Evolutionary conservation across 2,329 filamentous ascomycete species (phyloP), one percentile per base, ranked within the genome.

Genomic region (Trichoderma guizhouense): DNA sequence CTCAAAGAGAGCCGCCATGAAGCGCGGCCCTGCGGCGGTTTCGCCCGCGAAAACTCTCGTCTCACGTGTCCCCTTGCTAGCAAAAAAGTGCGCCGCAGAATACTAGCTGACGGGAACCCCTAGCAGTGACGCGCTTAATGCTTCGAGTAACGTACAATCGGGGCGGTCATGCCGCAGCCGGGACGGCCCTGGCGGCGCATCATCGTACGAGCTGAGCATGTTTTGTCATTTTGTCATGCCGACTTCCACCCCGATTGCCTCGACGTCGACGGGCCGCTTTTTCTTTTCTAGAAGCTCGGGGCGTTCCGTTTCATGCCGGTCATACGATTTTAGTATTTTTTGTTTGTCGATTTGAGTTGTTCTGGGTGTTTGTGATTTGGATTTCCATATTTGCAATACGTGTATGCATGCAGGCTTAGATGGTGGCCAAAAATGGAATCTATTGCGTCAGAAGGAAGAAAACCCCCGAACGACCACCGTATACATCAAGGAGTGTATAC

Each of bases 151-250:
- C 55, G 18, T n/a, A 32, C 18, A 18, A 34, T n/a, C 55, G 28
- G 32, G 43, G 43, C 63, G 63, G 63, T 15, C 3, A 53, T 43
- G 51, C 64, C 51, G 64, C 64, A 57, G 64, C 64, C 47, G 30
- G 43, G n/a, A 51, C 18, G 26, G 47, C 36, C 32, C 36, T 55
- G 47, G 64, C 63, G 32, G 9, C 51, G 11, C 15, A 21, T 39
- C n/a, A 69, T 62, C 67, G 21, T 69, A 69, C 57, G 67, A 69
- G 67, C 39, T 62, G 39, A 60, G 39, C 58, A n/a, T 62, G 24
- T 62, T 62, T 36, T 53, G 30, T 32, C 30, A 32, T 32, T 32
- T 32, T 24, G 28, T 26, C 11, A 28, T 21, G 34, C 53, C 53
- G 36, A 39, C 53, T 8, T 51, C 28, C n/a, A 66, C n/a, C 7